Conservation (phyloP, 2,329 filamentous ascomycete genomes). For the Didymella pomorum region DNA sequence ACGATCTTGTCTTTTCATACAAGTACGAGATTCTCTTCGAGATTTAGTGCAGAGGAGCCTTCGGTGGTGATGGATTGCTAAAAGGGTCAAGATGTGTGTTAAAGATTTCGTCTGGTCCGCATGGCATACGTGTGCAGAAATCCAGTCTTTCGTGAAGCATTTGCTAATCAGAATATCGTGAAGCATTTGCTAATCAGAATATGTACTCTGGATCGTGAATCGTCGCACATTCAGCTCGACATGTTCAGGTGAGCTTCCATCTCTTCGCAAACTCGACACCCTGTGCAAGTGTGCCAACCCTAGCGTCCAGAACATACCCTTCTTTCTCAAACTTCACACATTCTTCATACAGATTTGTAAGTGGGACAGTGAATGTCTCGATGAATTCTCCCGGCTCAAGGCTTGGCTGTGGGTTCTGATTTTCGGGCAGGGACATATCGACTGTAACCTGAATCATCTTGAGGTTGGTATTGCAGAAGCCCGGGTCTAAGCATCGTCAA, state of each 20-base stretch:
- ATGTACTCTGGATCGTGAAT: no score
- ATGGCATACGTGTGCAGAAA: no score
- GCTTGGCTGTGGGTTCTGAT: conserved; percentile 71
- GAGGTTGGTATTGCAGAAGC: conserved; percentile 54
- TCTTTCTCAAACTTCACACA: conserved; percentile 71
- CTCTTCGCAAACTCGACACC: conserved; percentile 75
- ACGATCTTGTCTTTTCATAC: no score
- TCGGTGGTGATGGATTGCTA: no score
- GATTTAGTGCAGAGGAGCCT: no score
- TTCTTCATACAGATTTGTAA: conserved; percentile 70
- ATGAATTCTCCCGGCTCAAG: conserved; percentile 85
- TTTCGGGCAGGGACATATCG: conserved; percentile 73
- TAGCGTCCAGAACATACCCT: conserved; percentile 80
- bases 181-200: no score
- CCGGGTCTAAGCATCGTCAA: conserved; percentile 43
- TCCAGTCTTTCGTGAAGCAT: no score
- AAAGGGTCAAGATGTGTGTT: no score
- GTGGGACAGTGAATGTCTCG: conserved; percentile 75
- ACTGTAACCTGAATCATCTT: conserved; percentile 76
- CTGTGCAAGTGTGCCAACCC: conserved; percentile 79
- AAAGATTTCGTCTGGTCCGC: no score
- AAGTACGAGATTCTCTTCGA: no score
- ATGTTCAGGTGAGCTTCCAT: conserved; percentile 37
- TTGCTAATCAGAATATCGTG: no score
- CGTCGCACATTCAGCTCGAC: no score